phyloP scores from a whole-genome alignment of 176 grass and related monocot species.

The Zoysia pacifica region DNA sequence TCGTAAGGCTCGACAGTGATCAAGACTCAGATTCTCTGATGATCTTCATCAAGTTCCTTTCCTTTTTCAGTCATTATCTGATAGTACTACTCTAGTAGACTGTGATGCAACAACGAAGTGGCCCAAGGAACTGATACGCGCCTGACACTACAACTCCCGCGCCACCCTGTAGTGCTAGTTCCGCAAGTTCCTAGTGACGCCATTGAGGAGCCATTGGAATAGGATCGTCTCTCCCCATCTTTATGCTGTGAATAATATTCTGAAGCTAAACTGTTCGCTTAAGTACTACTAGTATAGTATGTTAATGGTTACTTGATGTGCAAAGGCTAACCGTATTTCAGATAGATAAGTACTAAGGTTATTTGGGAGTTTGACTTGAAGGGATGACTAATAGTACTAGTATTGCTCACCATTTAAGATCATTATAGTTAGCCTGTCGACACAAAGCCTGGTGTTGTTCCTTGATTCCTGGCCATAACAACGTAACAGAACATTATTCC shows the following conservation, averaged over 20 bases:
- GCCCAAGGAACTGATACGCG: neutral
- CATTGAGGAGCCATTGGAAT: neutral
- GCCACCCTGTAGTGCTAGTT: neutral
- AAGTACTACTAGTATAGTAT: neutral
- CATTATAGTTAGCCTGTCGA: neutral
- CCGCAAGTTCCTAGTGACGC: neutral
- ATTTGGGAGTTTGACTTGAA: too few relatives aligned
- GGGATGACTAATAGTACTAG: too few relatives aligned
- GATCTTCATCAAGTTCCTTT: too few relatives aligned
- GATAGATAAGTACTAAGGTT: neutral
- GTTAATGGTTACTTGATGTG: conserved; percentile 9
- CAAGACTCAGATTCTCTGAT: too few relatives aligned
- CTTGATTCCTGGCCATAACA: neutral
- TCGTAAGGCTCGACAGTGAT: too few relatives aligned
- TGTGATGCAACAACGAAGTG: neutral
- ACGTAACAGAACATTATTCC: neutral
- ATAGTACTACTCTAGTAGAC: neutral
- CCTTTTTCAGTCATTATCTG: too few relatives aligned
- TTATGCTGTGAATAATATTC: neutral
- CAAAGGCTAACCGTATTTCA: conserved; percentile 13
- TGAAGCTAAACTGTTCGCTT: conserved; percentile 4
- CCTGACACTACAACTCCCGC: too few relatives aligned
- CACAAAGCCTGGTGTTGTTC: neutral
- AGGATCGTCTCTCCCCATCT: neutral
- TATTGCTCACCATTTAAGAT: neutral